A percentile compares a stretch with the other conserved stretches of the same genome.
Evolutionary conservation across 805 yeast species (phyloP).

Genomic region (Myxozyma sirexii): DNA sequence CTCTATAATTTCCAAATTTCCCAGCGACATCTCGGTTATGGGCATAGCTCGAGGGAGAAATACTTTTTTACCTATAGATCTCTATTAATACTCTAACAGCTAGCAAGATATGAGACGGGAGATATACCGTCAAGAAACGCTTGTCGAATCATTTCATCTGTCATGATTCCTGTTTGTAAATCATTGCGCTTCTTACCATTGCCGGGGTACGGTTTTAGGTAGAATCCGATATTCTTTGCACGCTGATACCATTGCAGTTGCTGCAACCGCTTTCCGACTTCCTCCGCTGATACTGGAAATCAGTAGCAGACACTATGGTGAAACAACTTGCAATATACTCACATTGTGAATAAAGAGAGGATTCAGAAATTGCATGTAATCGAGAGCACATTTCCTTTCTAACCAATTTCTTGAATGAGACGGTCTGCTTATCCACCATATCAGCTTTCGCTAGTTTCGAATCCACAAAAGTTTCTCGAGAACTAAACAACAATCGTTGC

Average conservation of each 20-base stretch:
- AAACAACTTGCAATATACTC: no score
- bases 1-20: neutral
- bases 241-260: neutral
- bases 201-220: neutral
- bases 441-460: neutral
- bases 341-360: conserved; percentile 4
- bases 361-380: neutral
- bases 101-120: neutral
- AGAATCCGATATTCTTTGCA: conserved; percentile 7
- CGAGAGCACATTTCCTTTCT: neutral
- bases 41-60: conserved; percentile 5
- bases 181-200: conserved; percentile 6
- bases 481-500: neutral
- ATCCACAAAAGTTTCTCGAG: neutral
- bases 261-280: neutral
- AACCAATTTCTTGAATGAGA: neutral
- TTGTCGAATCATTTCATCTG: neutral
- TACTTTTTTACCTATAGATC: neutral
- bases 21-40: neutral
- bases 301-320: no score
- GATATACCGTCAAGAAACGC: conserved; percentile 5
- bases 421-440: neutral
- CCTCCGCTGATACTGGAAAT: neutral
- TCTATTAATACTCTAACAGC: neutral
- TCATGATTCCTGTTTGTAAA: neutral